Conservation (phyloP, 768 basidiomycete species). For the Infundibulicybe gibba region DNA sequence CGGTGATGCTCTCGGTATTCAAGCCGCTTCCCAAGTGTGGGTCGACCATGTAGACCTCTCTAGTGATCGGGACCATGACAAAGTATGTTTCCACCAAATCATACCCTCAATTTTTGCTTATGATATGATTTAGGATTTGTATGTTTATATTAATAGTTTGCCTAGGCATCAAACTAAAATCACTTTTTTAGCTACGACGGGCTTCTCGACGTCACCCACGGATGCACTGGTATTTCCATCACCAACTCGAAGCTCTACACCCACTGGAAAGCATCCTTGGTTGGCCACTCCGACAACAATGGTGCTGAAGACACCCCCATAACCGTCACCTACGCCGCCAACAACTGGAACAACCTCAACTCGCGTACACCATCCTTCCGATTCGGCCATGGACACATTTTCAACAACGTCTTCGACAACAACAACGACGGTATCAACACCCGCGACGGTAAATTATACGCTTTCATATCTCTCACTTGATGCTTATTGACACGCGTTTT, state of each 20-base stretch:
- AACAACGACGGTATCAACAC: conserved; percentile 43
- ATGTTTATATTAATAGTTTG: conserved; percentile 6
- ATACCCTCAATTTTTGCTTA: not conserved
- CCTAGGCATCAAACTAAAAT: not conserved
- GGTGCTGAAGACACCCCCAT: conserved; percentile 33
- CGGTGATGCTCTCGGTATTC: conserved; percentile 44
- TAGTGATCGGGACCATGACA: conserved; percentile 41
- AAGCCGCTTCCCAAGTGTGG: conserved; percentile 37
- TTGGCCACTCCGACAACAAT: conserved; percentile 41
- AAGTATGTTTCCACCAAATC: conserved; percentile 17
- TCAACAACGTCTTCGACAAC: conserved; percentile 40
- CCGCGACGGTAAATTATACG: conserved; percentile 25
- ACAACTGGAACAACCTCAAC: conserved; percentile 39
- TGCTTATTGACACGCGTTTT: not conserved
- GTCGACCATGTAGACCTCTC: conserved; percentile 43
- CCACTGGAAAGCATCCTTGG: conserved; percentile 44
- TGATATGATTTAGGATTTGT: conserved; percentile 21
- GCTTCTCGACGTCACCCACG: conserved; percentile 42
- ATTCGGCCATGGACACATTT: conserved; percentile 43
- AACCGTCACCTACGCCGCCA: conserved; percentile 39
- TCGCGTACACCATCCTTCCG: conserved; percentile 44
- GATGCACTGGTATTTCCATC: conserved; percentile 36
- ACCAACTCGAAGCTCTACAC: conserved; percentile 36
- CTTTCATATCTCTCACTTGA: not conserved
- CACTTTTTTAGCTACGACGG: conserved; percentile 36